Base-by-base conservation (phyloP, 192 early-diverging fungal genomes). In the Coemansia sp. region DNA sequence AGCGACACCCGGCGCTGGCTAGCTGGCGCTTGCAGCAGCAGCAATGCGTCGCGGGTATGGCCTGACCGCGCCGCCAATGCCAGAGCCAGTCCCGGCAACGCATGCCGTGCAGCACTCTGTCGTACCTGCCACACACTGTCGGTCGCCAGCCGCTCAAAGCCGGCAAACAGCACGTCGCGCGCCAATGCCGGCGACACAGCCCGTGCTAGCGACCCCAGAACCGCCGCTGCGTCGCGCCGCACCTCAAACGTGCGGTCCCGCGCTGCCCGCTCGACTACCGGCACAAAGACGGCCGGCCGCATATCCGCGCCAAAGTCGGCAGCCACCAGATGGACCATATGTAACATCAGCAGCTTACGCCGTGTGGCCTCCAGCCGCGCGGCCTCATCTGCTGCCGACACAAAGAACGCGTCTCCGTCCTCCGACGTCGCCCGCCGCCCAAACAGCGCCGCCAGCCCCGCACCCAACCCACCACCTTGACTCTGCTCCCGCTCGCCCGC, bases 71-170 rank as follows among this genome's bases (percentile, higher is more conserved):
- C 33, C 0, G 58, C 64, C 38, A 76, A 49, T n/a, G 67, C 67
- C 17, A 60, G 54, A 3, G 74, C 74, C 44, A 76, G 42, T 3
- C 63, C 67, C 0, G 74, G 67, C 42, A 76, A 43, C 42, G 74
- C 66, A n/a, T 63, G 58, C 16, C 57, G 51, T 0, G 67, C 74
- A 1, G 67, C 59, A 36, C 67, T 64, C 55, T 76, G 63, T 5
- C 74, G 44, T 11, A 76, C 74, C 37, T 76, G 74, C 74, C 74
- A 76, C n/a, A 71, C 42, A 18, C 51, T 1, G 41, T 76, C 74
- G 51, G 60, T 53, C 9, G 60, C 26, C 8, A 76, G 56, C 25
- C 38, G 38, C 35, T 46, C 25, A 25, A 76, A 71, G 47, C 58
- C 45, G 45, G 57, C 63, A 21, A 62, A 76, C 13, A 76, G 54